A percentile compares a stretch with the other conserved stretches of the same genome.
Conservation (phyloP, 805 yeast genomes). For the Maudiozyma bulderi region DNA sequence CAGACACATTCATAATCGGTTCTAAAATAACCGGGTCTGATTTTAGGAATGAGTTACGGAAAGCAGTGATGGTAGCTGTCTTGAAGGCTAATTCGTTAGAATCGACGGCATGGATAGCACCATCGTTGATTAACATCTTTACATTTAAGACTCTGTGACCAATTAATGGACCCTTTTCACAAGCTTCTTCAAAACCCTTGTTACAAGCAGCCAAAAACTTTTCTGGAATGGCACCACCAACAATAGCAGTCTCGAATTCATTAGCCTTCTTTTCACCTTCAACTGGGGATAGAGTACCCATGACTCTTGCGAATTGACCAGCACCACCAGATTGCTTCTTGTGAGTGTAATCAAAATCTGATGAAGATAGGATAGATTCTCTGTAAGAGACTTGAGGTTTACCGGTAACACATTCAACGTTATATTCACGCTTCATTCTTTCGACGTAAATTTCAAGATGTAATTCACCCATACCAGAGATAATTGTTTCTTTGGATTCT, state of each 20-base stretch:
- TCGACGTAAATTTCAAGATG: constrained; percentile 96
- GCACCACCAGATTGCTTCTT: constrained; percentile 99
- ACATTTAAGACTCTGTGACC: constrained; percentile 93
- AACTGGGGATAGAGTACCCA: constrained; percentile 64
- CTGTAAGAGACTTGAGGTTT: constrained; percentile 97
- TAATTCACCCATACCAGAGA: constrained; percentile 96
- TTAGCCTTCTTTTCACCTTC: constrained; percentile 42
- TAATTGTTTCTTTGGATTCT: constrained; percentile 78
- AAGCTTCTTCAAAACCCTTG: constrained; percentile 89
- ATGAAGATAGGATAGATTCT: constrained; percentile 69
- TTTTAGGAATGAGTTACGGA: constrained; percentile 77
- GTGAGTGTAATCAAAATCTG: constrained; percentile 86
- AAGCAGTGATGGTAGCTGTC: constrained; percentile 85
- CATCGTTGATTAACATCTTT: constrained; percentile 89
- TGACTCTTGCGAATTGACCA: constrained; percentile 96
- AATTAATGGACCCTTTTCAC: constrained; percentile 91
- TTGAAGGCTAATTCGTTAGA: constrained; percentile 93
- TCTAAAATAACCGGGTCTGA: constrained; percentile 85
- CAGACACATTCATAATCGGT: constrained; percentile 90
- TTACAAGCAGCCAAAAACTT: constrained; percentile 89
- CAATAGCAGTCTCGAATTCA: constrained; percentile 74
- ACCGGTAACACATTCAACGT: constrained; percentile 91
- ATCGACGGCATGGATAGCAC: constrained; percentile 95
- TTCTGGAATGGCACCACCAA: constrained; percentile 95
- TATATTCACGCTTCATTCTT: constrained; percentile 95